A percentile compares a stretch with the other conserved stretches of the same genome.
phyloP scores from a whole-genome alignment of 305 asterid species.

The Fraxinus floribunda region DNA sequence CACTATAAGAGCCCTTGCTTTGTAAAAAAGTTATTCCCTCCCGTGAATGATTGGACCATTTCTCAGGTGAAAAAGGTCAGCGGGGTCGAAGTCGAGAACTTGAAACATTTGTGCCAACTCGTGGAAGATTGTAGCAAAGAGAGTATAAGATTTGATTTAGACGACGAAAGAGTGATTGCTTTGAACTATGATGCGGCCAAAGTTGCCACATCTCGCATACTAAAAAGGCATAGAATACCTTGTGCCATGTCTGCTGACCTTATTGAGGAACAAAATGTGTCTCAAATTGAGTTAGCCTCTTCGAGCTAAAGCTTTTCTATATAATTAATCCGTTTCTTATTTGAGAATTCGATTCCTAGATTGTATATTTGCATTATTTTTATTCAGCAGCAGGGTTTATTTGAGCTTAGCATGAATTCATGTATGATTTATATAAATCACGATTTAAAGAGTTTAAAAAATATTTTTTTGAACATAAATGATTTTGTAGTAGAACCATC shows the following conservation, averaged over 20 bases:
- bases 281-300: constrained; percentile 39
- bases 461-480: not conserved
- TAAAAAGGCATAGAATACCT: constrained; percentile 84
- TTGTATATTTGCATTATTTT: not conserved
- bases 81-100: constrained; percentile 67
- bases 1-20: not conserved
- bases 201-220: constrained; percentile 70
- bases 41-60: not conserved
- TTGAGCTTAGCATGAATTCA: not conserved
- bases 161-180: constrained; percentile 80
- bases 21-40: not conserved
- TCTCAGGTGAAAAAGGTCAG: constrained; percentile 90
- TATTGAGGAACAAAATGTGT: constrained; percentile 37
- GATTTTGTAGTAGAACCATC: no score
- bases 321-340: not conserved
- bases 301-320: constrained; percentile 38
- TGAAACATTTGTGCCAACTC: constrained; percentile 77
- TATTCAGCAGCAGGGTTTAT: not conserved
- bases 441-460: no score
- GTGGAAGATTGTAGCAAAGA: constrained; percentile 64
- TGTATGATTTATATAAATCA: no score
- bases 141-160: constrained; percentile 77
- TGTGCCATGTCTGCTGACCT: constrained; percentile 71
- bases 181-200: constrained; percentile 64
- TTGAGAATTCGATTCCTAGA: not conserved